These are phyloP conservation scores for Plantago major DNA, from an alignment of 257 asterid genomes.

Conservation along the genomic window DNA sequence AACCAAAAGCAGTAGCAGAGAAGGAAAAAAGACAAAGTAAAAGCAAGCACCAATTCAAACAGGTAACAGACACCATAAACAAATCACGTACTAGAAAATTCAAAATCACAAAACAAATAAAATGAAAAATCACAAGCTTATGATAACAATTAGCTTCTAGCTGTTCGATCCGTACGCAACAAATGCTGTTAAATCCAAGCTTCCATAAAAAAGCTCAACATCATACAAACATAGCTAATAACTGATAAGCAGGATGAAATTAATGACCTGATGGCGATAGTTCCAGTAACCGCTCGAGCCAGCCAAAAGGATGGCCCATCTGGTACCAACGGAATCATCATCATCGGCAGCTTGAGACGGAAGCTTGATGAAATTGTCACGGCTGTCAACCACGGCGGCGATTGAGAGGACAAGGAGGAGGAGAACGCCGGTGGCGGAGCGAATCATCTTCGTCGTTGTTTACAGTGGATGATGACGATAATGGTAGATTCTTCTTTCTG, in stretches of 20 bases:
- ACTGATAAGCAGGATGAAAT: not conserved
- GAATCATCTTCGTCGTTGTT: constrained; percentile 31
- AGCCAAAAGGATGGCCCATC: constrained; percentile 96
- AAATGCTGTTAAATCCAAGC: no score
- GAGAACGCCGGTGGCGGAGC: constrained; percentile 40
- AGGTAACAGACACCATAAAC: no score
- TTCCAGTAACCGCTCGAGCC: constrained; percentile 93
- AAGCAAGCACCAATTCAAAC: no score
- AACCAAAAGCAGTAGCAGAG: no score
- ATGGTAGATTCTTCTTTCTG: not conserved
- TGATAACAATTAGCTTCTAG: no score
- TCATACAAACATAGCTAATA: not conserved
- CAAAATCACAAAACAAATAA: no score
- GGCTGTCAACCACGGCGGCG: constrained; percentile 43
- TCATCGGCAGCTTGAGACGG: constrained; percentile 54
- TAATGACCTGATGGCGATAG: constrained; percentile 90
- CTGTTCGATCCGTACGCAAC: no score
- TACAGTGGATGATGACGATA: not conserved
- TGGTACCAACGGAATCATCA: constrained; percentile 67
- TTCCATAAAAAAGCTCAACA: no score
- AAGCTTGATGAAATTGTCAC: constrained; percentile 48
- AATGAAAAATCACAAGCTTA: no score
- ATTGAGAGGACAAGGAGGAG: constrained; percentile 46
- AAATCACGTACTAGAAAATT: no score
- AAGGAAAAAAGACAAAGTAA: no score